Base-by-base conservation (phyloP, 768 basidiomycete species). In the Boletus rubroflammeus region DNA sequence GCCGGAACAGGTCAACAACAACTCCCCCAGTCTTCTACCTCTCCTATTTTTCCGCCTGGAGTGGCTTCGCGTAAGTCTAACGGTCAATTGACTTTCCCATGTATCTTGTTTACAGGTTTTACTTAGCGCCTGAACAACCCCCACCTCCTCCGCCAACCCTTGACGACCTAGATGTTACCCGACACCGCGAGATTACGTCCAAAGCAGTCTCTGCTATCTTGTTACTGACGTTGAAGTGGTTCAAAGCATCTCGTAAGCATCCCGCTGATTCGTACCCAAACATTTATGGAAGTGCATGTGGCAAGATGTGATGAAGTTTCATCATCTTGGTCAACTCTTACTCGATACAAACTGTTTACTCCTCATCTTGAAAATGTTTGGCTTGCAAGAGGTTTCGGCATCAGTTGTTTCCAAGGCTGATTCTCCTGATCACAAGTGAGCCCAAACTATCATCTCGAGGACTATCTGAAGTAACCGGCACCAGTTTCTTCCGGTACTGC, bases 151-250 rank as follows among this genome's bases (percentile, higher is more conserved):
- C 90, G 3, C 88, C 84, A 5, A 89, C 87, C 0, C 73, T 93
- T 13, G 94, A 98, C 55, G 96, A 99, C 62, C 84, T 91, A 46
- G 97, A 99, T 66, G 88, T 95, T 29, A 87, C 85, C 25, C 84
- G 97, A 11, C 96, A 98, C 72, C 90, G 96, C 36, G 97, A 99
- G 72, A 95, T 99, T 61, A 97, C 92, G 0, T 93, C 92, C 11
- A 99, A 99, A 69, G 94, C 94, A 0, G 92, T 97, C 5, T 98
- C 97, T 14, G 96, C 94, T 1, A 97, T 98, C 53, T 71, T 99
- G 26, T 72, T 98, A 6, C 75, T 98, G 35, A 82, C 90, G 2
- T 70, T 99, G 60, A 97, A 98, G 69, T 99, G 97, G 97, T 96
- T 98, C 78, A 98, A 98, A 72, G 90, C 90, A 23, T 98, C 96